Evolutionary conservation across 225 moss, liverwort and hornwort genomes (phyloP).

Genomic region (Pleurozium schreberi): DNA sequence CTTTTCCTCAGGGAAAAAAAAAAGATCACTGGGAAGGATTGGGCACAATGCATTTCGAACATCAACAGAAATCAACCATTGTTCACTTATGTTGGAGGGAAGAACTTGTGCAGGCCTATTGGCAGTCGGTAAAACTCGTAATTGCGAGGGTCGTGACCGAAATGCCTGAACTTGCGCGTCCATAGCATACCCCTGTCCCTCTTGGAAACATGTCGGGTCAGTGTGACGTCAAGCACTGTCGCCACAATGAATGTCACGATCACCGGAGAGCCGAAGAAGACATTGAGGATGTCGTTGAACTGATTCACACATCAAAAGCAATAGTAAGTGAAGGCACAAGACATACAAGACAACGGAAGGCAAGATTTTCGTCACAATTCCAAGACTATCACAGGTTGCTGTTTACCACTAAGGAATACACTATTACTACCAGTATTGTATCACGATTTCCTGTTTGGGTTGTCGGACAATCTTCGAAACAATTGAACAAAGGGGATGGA

Average conservation of each 20-base stretch:
- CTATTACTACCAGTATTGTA: neutral
- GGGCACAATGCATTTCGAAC: neutral
- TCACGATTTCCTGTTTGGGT: too few species aligned
- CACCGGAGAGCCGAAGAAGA: constrained; percentile 54
- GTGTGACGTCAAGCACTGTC: constrained; percentile 50
- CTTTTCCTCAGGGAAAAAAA: neutral
- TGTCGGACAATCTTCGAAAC: neutral
- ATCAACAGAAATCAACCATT: neutral
- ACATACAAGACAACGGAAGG: too few species aligned
- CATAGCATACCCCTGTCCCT: constrained; percentile 66
- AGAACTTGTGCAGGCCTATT: constrained; percentile 63
- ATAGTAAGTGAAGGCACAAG: neutral
- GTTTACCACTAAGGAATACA: neutral
- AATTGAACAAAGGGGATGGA: neutral
- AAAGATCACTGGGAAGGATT: neutral
- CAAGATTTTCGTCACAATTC: neutral
- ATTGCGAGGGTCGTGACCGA: constrained; percentile 59
- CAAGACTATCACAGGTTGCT: neutral
- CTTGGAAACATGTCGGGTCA: constrained; percentile 53
- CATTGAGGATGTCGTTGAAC: constrained; percentile 88
- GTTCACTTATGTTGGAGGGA: constrained; percentile 36
- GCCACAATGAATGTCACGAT: constrained; percentile 74
- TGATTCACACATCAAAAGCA: constrained; percentile 5
- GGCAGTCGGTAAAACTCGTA: constrained; percentile 77
- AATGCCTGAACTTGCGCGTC: constrained; percentile 71